These are phyloP conservation scores for Caloboletus firmus DNA, from an alignment of 1,284 basidiomycete genomes.

Conservation along the genomic window DNA sequence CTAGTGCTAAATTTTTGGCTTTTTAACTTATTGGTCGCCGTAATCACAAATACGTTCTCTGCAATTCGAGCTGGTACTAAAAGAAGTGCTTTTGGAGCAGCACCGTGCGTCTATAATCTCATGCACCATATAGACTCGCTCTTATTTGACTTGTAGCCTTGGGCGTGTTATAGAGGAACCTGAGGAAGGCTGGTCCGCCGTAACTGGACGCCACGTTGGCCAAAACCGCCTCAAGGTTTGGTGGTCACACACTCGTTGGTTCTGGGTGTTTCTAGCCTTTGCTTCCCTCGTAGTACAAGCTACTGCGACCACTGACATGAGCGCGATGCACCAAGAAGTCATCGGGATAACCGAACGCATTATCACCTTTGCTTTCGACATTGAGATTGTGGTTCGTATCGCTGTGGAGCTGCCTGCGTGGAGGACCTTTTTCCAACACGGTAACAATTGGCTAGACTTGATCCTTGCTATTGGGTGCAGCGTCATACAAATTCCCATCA, in stretches of 20 bases:
- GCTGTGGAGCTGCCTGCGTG: conserved; percentile 78
- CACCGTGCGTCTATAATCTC: conserved; percentile 46
- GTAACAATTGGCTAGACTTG: conserved; percentile 78
- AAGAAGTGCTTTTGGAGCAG: conserved; percentile 91
- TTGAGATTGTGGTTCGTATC: conserved; percentile 85
- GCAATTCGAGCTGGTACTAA: conserved; percentile 88
- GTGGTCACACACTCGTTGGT: conserved; percentile 64
- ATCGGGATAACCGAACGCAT: conserved; percentile 73
- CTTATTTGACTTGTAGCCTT: conserved; percentile 37
- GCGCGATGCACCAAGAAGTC: conserved; percentile 45
- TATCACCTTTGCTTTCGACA: conserved; percentile 83
- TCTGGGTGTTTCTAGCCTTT: conserved; percentile 80
- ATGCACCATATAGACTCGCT: background rate
- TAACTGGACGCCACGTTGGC: conserved; percentile 44
- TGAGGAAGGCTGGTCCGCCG: conserved; percentile 59
- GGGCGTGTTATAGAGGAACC: conserved; percentile 50
- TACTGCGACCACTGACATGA: conserved; percentile 62
- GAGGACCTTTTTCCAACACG: conserved; percentile 71
- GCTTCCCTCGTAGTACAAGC: conserved; percentile 78
- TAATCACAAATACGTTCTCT: conserved; percentile 94
- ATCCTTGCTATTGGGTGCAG: conserved; percentile 79
- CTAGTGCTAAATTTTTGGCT: conserved; percentile 92
- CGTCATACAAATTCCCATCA: conserved; percentile 85
- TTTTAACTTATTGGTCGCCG: conserved; percentile 93
- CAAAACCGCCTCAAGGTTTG: conserved; percentile 53